Evolutionary conservation across 75 land plant species (phyloP).

Genomic region (Gnetum montanum): DNA sequence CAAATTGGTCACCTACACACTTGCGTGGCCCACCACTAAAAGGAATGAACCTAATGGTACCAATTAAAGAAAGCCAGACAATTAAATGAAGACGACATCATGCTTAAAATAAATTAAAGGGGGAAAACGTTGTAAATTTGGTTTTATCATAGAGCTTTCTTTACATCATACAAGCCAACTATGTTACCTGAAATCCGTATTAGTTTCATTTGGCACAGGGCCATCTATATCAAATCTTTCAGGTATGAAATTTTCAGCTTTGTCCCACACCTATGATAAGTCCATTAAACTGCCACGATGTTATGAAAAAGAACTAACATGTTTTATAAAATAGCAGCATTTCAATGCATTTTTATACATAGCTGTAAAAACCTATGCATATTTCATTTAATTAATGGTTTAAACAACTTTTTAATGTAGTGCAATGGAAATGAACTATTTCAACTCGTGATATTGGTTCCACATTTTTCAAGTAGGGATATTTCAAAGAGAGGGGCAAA

Average conservation of each 20-base stretch:
- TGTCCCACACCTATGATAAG: slow-evolving; percentile 71
- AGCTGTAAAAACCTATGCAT: background rate
- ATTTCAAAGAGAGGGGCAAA: too few relatives aligned
- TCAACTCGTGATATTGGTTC: too few relatives aligned
- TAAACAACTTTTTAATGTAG: too few relatives aligned
- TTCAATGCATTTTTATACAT: background rate
- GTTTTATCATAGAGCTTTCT: too few relatives aligned
- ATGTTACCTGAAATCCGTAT: slow-evolving; percentile 91
- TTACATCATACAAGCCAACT: too few relatives aligned
- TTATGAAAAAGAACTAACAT: background rate
- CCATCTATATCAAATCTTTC: slow-evolving; percentile 90
- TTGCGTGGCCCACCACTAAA: slow-evolving; percentile 99
- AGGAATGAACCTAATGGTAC: slow-evolving; percentile 76
- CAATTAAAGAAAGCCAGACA: background rate
- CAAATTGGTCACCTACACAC: slow-evolving; percentile 99
- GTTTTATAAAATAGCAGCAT: background rate
- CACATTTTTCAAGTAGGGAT: too few relatives aligned
- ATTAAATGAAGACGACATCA: too few relatives aligned
- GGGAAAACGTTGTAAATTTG: too few relatives aligned
- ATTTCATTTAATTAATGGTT: background rate
- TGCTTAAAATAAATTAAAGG: too few relatives aligned
- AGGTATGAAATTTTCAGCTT: slow-evolving; percentile 87
- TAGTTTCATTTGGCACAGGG: slow-evolving; percentile 85
- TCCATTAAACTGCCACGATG: background rate
- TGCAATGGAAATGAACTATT: too few relatives aligned